Evolutionary conservation across 139 green algal genomes (phyloP).

Genomic region (Chara braunii): DNA sequence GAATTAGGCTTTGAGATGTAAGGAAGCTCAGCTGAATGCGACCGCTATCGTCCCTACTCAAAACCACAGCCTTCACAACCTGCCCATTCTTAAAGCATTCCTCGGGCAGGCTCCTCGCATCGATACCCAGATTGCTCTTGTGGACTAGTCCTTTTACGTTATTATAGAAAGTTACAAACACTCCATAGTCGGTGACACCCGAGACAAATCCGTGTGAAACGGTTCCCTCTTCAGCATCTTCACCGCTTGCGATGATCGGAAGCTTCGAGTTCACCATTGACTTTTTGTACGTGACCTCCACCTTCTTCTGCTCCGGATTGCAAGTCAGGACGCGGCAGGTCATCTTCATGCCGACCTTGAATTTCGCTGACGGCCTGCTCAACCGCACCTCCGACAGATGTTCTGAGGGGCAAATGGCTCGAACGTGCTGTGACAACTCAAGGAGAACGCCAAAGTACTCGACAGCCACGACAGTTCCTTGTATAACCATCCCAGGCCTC

Average conservation of each 20-base stretch:
- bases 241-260: slow-evolving; percentile 42
- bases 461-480: slow-evolving; percentile 50
- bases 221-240: slow-evolving; percentile 54
- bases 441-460: slow-evolving; percentile 57
- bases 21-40: slow-evolving; percentile 21
- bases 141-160: slow-evolving; percentile 59
- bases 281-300: slow-evolving; percentile 71
- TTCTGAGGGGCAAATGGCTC: slow-evolving; percentile 32
- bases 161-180: slow-evolving; percentile 82
- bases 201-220: slow-evolving; percentile 74
- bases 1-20: slow-evolving; percentile 4
- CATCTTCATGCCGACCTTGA: slow-evolving; percentile 40
- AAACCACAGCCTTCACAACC: slow-evolving; percentile 43
- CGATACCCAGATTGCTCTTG: slow-evolving; percentile 60
- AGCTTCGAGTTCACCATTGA: slow-evolving; percentile 62
- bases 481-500: slow-evolving; percentile 47
- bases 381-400: slow-evolving; percentile 42
- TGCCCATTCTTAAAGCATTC: slow-evolving; percentile 58
- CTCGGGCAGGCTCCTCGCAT: slow-evolving; percentile 45
- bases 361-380: slow-evolving; percentile 26
- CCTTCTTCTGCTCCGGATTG: slow-evolving; percentile 12
- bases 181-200: slow-evolving; percentile 64
- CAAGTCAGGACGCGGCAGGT: slow-evolving; percentile 38
- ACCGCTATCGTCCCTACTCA: no score
- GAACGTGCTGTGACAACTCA: slow-evolving; percentile 49